Conservation (phyloP, 805 yeast species). For the Cyberlindnera americana region DNA sequence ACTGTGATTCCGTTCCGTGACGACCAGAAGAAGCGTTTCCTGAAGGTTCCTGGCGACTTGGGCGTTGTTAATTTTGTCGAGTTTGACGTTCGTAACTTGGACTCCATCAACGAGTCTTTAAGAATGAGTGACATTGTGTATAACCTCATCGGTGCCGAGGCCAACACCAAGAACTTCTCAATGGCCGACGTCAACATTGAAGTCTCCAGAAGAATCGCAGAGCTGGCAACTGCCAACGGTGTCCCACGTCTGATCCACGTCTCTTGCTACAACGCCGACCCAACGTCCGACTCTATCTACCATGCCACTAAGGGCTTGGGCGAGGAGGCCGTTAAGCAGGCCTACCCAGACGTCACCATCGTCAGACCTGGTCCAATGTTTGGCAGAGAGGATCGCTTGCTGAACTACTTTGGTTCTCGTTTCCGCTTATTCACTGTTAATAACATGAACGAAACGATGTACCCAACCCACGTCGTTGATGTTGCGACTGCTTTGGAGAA, state of each 20-base stretch:
- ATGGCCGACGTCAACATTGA: constrained; percentile 85
- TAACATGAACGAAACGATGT: constrained; percentile 54
- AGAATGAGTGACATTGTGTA: constrained; percentile 79
- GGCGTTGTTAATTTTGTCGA: constrained; percentile 85
- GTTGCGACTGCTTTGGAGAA: constrained; percentile 76
- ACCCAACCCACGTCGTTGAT: constrained; percentile 74
- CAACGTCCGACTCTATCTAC: constrained; percentile 63
- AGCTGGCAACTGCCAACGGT: constrained; percentile 63
- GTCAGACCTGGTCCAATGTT: constrained; percentile 82
- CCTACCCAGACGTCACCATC: constrained; percentile 72
- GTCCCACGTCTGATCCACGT: constrained; percentile 77
- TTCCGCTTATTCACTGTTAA: constrained; percentile 64
- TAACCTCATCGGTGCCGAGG: constrained; percentile 75
- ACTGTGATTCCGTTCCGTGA: constrained; percentile 80
- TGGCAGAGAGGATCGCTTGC: constrained; percentile 69
- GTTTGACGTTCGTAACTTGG: constrained; percentile 73
- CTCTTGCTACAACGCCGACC: constrained; percentile 73
- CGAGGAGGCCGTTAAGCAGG: constrained; percentile 65
- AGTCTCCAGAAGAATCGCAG: constrained; percentile 71
- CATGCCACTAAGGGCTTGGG: constrained; percentile 78
- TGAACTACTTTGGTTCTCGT: constrained; percentile 55
- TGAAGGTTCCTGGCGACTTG: constrained; percentile 80
- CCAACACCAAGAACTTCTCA: constrained; percentile 71
- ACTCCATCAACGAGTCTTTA: constrained; percentile 72
- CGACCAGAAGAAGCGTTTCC: constrained; percentile 69